These are phyloP conservation scores for Graphilbum fragrans DNA, from an alignment of 2,329 filamentous ascomycete species.

Conservation along the genomic window DNA sequence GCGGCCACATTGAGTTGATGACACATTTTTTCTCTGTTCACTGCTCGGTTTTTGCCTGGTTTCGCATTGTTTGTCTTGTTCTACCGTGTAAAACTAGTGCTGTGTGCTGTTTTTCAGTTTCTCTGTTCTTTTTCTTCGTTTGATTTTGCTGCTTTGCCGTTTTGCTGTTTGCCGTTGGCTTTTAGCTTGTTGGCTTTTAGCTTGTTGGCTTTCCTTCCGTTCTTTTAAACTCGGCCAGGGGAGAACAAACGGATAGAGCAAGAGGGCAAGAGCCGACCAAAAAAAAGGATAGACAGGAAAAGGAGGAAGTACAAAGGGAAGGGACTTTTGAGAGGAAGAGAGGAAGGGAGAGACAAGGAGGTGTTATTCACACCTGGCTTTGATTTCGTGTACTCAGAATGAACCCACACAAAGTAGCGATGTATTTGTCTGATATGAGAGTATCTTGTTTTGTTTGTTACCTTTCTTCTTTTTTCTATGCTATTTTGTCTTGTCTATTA, in stretches of 20 bases:
- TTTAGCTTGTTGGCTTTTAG: background rate
- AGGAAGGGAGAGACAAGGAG: no score
- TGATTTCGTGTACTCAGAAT: no score
- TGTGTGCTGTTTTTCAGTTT: background rate
- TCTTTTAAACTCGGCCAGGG: no score
- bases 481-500: slow-evolving; percentile 1
- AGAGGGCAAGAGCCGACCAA: background rate
- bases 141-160: background rate
- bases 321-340: background rate
- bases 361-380: no score
- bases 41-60: no score
- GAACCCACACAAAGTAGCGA: background rate
- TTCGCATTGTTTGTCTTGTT: no score
- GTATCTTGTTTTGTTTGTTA: background rate
- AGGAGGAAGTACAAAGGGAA: background rate
- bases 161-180: background rate
- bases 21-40: no score
- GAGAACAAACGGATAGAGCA: background rate
- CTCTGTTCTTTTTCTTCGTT: background rate
- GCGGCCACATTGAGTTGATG: no score
- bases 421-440: background rate
- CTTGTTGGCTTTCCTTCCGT: background rate
- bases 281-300: no score
- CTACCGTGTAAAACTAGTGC: no score
- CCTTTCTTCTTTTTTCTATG: background rate